These are phyloP conservation scores for Anisodus tanguticus DNA, from an alignment of 257 asterid genomes.

Conservation along the genomic window DNA sequence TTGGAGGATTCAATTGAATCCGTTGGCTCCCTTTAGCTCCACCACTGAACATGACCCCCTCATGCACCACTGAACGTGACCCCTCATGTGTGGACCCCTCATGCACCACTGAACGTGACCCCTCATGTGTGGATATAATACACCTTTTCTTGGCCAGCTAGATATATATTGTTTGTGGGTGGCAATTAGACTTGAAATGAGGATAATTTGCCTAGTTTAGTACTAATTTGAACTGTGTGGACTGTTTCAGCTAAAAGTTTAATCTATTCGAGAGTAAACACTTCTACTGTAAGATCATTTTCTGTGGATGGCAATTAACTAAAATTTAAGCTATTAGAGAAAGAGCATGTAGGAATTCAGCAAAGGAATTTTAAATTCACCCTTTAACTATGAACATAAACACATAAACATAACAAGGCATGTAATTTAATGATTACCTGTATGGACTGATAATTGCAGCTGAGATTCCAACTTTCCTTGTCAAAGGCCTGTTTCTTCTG, in stretches of 20 bases:
- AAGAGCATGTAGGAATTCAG: too few species aligned
- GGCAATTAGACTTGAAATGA: not conserved
- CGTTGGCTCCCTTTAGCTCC: too few species aligned
- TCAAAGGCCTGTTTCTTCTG: constrained; percentile 81
- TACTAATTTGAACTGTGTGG: not conserved
- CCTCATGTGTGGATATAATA: not conserved
- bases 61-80: too few species aligned
- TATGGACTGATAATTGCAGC: constrained; percentile 89
- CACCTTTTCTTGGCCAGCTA: not conserved
- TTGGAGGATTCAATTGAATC: too few species aligned
- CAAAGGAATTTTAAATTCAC: not conserved
- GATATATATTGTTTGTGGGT: not conserved
- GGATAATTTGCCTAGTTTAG: not conserved
- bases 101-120: too few species aligned
- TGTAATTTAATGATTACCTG: constrained; percentile 48
- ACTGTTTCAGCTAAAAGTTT: not conserved
- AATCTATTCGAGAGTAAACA: not conserved
- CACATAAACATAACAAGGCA: not conserved
- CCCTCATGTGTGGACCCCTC: not conserved
- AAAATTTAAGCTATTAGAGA: not conserved
- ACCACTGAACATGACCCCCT: too few species aligned
- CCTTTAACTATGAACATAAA: not conserved
- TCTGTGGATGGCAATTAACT: not conserved
- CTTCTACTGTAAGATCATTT: not conserved
- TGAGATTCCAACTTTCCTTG: constrained; percentile 79